phyloP scores from a whole-genome alignment of 257 asterid genomes.

The Fraxinus excelsior region DNA sequence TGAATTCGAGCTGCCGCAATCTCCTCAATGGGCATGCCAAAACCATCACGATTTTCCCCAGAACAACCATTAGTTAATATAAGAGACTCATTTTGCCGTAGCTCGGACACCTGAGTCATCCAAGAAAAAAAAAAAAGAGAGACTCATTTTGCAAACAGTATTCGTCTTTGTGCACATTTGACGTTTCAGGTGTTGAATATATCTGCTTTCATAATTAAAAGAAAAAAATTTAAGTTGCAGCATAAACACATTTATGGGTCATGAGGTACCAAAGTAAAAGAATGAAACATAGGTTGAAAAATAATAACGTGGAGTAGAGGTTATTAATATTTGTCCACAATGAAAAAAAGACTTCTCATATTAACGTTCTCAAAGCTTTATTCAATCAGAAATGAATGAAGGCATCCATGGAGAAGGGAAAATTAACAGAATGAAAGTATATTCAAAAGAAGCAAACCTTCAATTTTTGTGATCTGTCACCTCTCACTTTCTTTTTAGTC shows the following conservation, averaged over 20 bases:
- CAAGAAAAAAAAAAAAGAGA: not conserved
- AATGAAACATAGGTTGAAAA: not conserved
- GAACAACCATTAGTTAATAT: slow-evolving; percentile 35
- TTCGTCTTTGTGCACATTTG: slow-evolving; percentile 37
- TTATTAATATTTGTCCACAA: too few relatives aligned
- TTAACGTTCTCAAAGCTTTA: too few relatives aligned
- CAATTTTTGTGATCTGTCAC: slow-evolving; percentile 41
- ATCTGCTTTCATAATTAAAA: slow-evolving; percentile 42
- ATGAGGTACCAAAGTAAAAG: not conserved
- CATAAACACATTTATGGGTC: slow-evolving; percentile 8
- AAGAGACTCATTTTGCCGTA: slow-evolving; percentile 30
- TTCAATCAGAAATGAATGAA: not conserved
- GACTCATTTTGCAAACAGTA: slow-evolving; percentile 33
- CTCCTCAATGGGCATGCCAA: slow-evolving; percentile 45
- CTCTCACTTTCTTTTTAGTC: slow-evolving; percentile 58
- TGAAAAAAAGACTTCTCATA: too few relatives aligned
- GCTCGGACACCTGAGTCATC: too few relatives aligned
- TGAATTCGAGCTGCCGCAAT: slow-evolving; percentile 84
- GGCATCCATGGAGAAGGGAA: not conserved
- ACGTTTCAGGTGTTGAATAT: slow-evolving; percentile 41
- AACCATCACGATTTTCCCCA: slow-evolving; percentile 29
- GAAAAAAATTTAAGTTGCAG: slow-evolving; percentile 5
- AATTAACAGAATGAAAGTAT: not conserved
- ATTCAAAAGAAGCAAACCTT: slow-evolving; percentile 43
- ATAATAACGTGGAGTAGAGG: too few relatives aligned